Conservation (phyloP, 192 early-diverging fungal species). For the Backusella tarrabulga region DNA sequence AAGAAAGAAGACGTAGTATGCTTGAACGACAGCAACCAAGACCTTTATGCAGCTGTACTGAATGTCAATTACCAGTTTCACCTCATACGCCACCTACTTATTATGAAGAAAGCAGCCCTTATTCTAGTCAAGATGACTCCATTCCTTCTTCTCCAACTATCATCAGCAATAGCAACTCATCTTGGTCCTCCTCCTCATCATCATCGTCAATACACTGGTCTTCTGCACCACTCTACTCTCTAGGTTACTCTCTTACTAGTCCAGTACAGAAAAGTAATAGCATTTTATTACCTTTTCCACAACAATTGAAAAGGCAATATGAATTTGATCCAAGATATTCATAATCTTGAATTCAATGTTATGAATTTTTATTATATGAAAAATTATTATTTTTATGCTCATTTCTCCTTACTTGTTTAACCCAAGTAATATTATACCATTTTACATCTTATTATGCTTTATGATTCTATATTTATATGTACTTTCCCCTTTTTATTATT, state of each 20-base stretch:
- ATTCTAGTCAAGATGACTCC: constrained; percentile 11
- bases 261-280: background rate
- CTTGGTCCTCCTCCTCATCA: background rate
- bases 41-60: background rate
- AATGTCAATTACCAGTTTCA: background rate
- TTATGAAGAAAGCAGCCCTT: constrained; percentile 8
- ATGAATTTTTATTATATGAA: background rate
- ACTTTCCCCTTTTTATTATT: constrained; percentile 6
- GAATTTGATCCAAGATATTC: background rate
- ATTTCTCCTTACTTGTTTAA: background rate
- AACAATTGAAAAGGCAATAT: background rate
- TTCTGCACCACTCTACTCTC: background rate
- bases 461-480: constrained; percentile 6
- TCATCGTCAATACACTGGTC: background rate
- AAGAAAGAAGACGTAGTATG: constrained; percentile 26
- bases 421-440: background rate
- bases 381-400: constrained; percentile 1
- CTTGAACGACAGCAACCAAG: constrained; percentile 14
- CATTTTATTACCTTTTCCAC: background rate
- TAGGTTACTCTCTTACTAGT: background rate
- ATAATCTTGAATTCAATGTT: background rate
- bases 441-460: background rate
- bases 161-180: background rate
- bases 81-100: background rate
- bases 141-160: constrained; percentile 23